phyloP scores from a whole-genome alignment of 768 basidiomycete species.

The Termitomyces sp. region DNA sequence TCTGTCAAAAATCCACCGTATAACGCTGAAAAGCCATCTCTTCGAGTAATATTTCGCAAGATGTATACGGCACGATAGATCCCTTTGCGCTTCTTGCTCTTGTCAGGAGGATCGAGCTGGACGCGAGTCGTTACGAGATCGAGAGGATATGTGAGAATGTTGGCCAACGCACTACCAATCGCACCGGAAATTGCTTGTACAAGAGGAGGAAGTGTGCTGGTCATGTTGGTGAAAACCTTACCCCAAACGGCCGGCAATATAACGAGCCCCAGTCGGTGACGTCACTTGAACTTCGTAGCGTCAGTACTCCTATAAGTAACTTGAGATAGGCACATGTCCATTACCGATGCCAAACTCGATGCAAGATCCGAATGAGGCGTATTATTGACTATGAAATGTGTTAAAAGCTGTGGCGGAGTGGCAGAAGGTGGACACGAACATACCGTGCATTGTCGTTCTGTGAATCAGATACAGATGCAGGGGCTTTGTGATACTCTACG shows the following conservation, averaged over 20 bases:
- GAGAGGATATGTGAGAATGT: constrained; percentile 47
- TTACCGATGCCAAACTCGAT: too few species aligned
- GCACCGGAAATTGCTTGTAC: constrained; percentile 41
- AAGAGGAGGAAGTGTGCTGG: constrained; percentile 49
- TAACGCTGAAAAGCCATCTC: not conserved
- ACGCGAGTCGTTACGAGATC: constrained; percentile 52
- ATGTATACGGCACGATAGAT: not conserved
- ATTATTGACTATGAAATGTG: too few species aligned
- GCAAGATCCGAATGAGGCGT: too few species aligned
- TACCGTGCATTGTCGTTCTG: too few species aligned
- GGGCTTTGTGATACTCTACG: too few species aligned
- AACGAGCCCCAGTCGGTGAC: not conserved
- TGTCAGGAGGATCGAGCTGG: constrained; percentile 29
- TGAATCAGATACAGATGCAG: too few species aligned
- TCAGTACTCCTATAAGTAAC: too few species aligned
- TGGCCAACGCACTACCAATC: constrained; percentile 49
- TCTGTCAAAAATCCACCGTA: not conserved
- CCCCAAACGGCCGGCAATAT: not conserved
- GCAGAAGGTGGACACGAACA: too few species aligned
- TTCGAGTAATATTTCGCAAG: not conserved
- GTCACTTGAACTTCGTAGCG: not conserved
- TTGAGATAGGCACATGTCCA: too few species aligned
- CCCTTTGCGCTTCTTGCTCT: not conserved
- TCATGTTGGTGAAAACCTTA: constrained; percentile 30
- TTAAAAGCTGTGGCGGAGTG: too few species aligned